phyloP scores from a whole-genome alignment of 345 rosid genomes.

The Odontarrhena argentea region DNA sequence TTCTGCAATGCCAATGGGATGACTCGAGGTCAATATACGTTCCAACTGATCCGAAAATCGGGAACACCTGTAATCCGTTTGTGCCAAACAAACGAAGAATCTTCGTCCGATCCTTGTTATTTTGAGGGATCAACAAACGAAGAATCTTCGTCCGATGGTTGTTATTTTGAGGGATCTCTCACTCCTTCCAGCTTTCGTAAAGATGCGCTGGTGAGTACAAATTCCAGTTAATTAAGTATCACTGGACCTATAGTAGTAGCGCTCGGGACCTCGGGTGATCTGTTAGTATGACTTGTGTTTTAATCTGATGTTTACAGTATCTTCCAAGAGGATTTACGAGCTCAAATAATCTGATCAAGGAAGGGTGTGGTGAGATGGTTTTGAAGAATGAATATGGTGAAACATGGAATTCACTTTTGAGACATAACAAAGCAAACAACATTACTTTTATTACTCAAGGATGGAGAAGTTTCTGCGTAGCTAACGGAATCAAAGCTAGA shows the following conservation, averaged over 20 bases:
- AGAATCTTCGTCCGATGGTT: not conserved
- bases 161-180: slow-evolving; percentile 25
- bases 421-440: not conserved
- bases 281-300: slow-evolving; percentile 8
- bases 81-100: slow-evolving; percentile 1
- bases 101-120: not conserved
- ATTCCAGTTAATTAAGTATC: not conserved
- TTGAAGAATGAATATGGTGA: slow-evolving; percentile 30
- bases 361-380: slow-evolving; percentile 19
- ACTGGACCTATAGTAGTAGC: slow-evolving; percentile 2
- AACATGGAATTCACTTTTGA: slow-evolving; percentile 22
- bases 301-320: slow-evolving; percentile 24
- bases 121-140: slow-evolving; percentile 3
- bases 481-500: slow-evolving; percentile 24
- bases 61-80: slow-evolving; percentile 23
- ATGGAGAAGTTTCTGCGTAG: slow-evolving; percentile 36
- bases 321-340: slow-evolving; percentile 32
- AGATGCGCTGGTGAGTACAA: slow-evolving; percentile 27
- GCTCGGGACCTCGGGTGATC: too few relatives aligned
- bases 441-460: slow-evolving; percentile 19
- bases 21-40: not conserved
- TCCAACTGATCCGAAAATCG: slow-evolving; percentile 15
- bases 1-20: slow-evolving; percentile 37
- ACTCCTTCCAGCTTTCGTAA: slow-evolving; percentile 1
- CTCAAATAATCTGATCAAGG: slow-evolving; percentile 22